Evolutionary conservation across 306 rosid species (phyloP), one percentile per base, ranked within the genome.

Genomic region (Gastrolobium bilobum): DNA sequence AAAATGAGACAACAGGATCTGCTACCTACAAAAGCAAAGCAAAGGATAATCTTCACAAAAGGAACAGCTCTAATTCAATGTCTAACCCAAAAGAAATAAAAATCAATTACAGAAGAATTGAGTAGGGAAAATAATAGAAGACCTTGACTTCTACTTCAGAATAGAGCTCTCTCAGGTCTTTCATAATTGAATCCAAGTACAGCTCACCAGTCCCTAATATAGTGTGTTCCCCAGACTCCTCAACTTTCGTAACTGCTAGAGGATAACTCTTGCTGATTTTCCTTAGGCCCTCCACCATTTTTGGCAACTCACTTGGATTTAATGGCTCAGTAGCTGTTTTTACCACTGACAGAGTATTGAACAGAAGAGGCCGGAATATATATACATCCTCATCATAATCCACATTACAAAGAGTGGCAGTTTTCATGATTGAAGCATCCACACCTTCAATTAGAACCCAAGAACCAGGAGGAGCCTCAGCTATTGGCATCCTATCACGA

Each of bases 111-210:
- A 48, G 13, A 29, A 46, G 30, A 76, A 34, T 10, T 43, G 56
- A 30, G 66, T 39, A 40, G 30, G 56, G 53, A 13, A 47, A 68
- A 51, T 9, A 39, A 54, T 20, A 39, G 47, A 64, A 48, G 39
- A 95, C 99, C 98, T 95, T 95, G 80, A 95, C 97, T 90, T 95
- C 99, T 33, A 95, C 99, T 95, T 95, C 97, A 2, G 99, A 95
- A 83, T 93, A 95, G 31, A 95, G 96, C 81, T 95, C 99, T 86
- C 98, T 90, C 51, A 93, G 92, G 88, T 95, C 99, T 92, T 95
- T 95, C 99, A 93, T 93, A 61, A 95, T 93, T 71, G 99, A 95
- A 91, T 95, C 99, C 87, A 93, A 87, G 91, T 95, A 95, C 82
- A 95, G 91, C 84, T 95, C 99, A 61, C 99, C 98, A 14, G 98